phyloP scores from a whole-genome alignment of 306 rosid species.

The Vigna angularis region DNA sequence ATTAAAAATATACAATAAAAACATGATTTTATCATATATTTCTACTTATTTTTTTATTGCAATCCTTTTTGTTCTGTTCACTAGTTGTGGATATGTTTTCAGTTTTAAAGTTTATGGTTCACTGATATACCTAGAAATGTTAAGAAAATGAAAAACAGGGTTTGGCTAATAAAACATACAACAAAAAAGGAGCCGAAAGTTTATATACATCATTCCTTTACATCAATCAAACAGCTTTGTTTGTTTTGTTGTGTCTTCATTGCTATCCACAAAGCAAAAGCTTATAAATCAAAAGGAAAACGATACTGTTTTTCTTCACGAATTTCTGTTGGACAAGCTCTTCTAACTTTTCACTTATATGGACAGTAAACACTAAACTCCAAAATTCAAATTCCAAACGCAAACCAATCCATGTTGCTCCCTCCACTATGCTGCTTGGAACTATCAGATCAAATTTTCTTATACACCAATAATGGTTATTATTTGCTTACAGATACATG shows the following conservation, averaged over 20 bases:
- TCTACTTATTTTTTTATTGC: too few relatives aligned
- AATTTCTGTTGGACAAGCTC: neutral
- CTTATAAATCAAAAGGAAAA: neutral
- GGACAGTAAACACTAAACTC: neutral
- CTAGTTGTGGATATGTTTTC: too few relatives aligned
- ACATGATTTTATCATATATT: too few relatives aligned
- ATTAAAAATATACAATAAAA: too few relatives aligned
- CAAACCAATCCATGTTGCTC: slow-evolving; percentile 8
- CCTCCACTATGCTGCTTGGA: slow-evolving; percentile 17
- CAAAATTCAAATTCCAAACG: neutral
- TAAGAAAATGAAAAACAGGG: too few relatives aligned
- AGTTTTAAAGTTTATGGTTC: too few relatives aligned
- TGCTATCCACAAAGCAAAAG: neutral
- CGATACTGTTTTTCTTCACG: neutral
- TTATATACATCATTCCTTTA: neutral
- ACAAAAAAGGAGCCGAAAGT: too few relatives aligned
- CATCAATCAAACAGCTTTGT: neutral
- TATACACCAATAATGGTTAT: neutral
- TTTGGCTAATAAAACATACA: too few relatives aligned
- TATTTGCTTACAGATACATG: slow-evolving; percentile 33
- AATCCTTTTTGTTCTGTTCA: too few relatives aligned
- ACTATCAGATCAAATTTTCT: neutral
- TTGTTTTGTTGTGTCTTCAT: neutral
- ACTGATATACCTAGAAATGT: too few relatives aligned
- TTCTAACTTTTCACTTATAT: neutral